Conservation (phyloP, 257 asterid genomes). For the Solanum etuberosum region DNA sequence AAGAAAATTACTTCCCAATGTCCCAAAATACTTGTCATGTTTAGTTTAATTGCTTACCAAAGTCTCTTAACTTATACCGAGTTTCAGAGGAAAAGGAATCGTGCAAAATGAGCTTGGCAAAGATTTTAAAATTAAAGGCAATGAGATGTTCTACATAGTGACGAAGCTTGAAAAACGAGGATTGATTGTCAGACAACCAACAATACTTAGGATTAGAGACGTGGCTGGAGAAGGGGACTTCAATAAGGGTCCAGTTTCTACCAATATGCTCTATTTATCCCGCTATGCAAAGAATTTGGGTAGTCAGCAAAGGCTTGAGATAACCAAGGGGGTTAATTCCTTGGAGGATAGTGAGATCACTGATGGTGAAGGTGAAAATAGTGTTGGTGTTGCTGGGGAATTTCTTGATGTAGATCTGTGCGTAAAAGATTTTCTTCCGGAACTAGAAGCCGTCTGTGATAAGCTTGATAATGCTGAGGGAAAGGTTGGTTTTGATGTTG, state of each 20-base stretch:
- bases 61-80: neutral
- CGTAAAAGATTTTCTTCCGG: conserved; percentile 70
- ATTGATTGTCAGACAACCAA: conserved; percentile 64
- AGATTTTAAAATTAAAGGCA: conserved; percentile 55
- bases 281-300: conserved; percentile 85
- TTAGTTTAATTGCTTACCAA: neutral
- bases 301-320: conserved; percentile 75
- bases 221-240: conserved; percentile 23
- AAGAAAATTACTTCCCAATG: neutral
- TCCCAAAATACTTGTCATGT: neutral
- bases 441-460: conserved; percentile 62
- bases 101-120: conserved; percentile 75
- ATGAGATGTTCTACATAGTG: conserved; percentile 54
- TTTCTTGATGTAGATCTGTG: conserved; percentile 39
- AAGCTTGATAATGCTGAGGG: conserved; percentile 74
- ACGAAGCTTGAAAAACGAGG: conserved; percentile 73
- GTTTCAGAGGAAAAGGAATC: conserved; percentile 61
- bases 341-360: conserved; percentile 27
- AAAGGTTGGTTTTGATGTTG: conserved; percentile 40
- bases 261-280: conserved; percentile 69
- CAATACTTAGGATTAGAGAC: conserved; percentile 57
- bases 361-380: conserved; percentile 30
- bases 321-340: conserved; percentile 46
- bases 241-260: conserved; percentile 32
- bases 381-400: conserved; percentile 29